Evolutionary conservation across 2,329 filamentous ascomycete genomes (phyloP).

Genomic region (Rutstroemia sp.): DNA sequence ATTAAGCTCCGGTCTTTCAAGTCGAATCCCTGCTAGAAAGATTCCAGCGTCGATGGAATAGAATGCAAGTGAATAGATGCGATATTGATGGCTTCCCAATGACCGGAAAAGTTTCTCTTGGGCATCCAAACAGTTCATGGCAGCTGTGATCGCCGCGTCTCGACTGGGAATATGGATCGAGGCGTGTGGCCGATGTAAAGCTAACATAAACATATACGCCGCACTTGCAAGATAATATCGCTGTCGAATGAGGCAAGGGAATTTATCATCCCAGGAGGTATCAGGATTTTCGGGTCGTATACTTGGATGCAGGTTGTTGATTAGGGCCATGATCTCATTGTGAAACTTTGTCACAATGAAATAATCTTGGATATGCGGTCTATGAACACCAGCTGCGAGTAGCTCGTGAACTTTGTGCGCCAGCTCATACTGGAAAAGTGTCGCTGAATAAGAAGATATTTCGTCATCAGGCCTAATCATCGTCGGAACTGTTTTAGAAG

Average conservation of each 20-base stretch:
- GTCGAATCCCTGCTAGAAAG: background rate
- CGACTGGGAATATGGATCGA: conserved; percentile 8
- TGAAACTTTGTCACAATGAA: conserved; percentile 4
- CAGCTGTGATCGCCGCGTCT: conserved; percentile 7
- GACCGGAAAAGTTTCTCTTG: conserved; percentile 8
- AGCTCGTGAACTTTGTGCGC: conserved; percentile 9
- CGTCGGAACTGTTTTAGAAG: conserved; percentile 1
- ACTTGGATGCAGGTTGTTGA: background rate
- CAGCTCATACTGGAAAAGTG: conserved; percentile 5
- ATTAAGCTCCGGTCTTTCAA: background rate
- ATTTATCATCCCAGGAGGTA: background rate
- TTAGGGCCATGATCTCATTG: background rate
- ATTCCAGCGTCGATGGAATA: conserved; percentile 5
- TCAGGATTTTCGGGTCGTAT: background rate
- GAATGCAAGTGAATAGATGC: conserved; percentile 7
- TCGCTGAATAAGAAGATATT: background rate
- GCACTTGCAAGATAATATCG: background rate
- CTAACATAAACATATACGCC: conserved; percentile 7
- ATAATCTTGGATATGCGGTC: conserved; percentile 10
- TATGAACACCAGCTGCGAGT: conserved; percentile 1
- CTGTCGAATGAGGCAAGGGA: background rate
- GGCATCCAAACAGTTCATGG: conserved; percentile 8
- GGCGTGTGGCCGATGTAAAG: conserved; percentile 11
- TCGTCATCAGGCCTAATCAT: background rate
- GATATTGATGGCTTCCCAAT: conserved; percentile 7